Conservation (phyloP, 2,329 filamentous ascomycete species). For the Fusarium odoratissimum region DNA sequence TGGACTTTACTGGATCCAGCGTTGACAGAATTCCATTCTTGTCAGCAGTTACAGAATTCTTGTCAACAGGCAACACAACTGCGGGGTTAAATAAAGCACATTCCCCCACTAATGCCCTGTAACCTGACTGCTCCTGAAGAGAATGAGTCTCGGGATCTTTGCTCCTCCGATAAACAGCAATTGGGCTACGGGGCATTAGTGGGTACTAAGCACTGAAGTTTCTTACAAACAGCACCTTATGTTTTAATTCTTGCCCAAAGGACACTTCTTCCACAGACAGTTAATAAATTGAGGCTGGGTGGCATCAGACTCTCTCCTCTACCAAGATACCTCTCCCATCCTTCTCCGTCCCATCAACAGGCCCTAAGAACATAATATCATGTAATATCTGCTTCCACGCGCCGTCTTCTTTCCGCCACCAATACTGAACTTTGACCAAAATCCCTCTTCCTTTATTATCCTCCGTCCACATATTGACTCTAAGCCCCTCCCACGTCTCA, state of each 20-base stretch:
- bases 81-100: background rate
- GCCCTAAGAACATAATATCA: conserved; percentile 4
- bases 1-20: background rate
- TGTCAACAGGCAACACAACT: background rate
- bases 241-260: background rate
- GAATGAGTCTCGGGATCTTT: background rate
- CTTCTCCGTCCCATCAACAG: background rate
- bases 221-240: background rate
- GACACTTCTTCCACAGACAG: background rate
- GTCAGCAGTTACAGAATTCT: background rate
- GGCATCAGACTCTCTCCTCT: background rate
- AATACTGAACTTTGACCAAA: conserved; percentile 16
- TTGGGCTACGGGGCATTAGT: too few relatives aligned
- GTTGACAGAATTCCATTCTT: background rate
- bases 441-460: background rate
- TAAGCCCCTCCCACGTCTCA: conserved; percentile 1
- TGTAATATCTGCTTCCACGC: conserved; percentile 14
- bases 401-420: conserved; percentile 1
- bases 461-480: conserved; percentile 20
- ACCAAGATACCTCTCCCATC: background rate
- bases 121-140: background rate
- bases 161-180: background rate
- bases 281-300: background rate
- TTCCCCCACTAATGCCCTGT: background rate
- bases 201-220: background rate